A percentile compares a stretch with the other conserved stretches of the same genome.
phyloP scores from a whole-genome alignment of 805 yeast genomes.

The Saccharomycopsis fodiens region DNA sequence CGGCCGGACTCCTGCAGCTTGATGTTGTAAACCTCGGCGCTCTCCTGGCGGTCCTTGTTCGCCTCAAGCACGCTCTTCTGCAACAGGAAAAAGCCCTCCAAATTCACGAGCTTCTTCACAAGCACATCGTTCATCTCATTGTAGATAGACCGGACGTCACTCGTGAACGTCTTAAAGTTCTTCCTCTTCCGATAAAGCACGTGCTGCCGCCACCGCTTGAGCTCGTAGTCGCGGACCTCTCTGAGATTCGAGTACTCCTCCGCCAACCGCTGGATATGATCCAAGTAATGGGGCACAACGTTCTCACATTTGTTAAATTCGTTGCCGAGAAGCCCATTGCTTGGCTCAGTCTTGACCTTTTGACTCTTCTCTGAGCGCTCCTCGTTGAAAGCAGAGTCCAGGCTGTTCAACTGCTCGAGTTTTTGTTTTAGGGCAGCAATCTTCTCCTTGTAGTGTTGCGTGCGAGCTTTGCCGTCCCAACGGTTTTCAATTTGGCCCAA shows the following conservation, averaged over 20 bases:
- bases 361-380: neutral
- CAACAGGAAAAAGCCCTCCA: constrained; percentile 15
- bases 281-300: neutral
- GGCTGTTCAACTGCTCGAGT: neutral
- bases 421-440: constrained; percentile 2
- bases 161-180: constrained; percentile 3
- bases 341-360: neutral
- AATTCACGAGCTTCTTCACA: constrained; percentile 12
- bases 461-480: neutral
- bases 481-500: neutral
- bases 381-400: neutral
- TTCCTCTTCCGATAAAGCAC: constrained; percentile 3
- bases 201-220: constrained; percentile 5
- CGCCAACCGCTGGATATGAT: neutral
- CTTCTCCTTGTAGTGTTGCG: neutral
- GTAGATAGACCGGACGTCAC: constrained; percentile 1
- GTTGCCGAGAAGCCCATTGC: neutral
- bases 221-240: constrained; percentile 16
- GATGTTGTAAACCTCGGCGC: constrained; percentile 1
- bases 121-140: constrained; percentile 4
- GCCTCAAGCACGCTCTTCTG: constrained; percentile 11
- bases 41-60: neutral
- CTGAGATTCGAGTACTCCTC: neutral
- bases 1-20: constrained; percentile 1
- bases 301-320: neutral